phyloP scores from a whole-genome alignment of 495 filamentous ascomycete genomes.

The Penicillium riverlandense region DNA sequence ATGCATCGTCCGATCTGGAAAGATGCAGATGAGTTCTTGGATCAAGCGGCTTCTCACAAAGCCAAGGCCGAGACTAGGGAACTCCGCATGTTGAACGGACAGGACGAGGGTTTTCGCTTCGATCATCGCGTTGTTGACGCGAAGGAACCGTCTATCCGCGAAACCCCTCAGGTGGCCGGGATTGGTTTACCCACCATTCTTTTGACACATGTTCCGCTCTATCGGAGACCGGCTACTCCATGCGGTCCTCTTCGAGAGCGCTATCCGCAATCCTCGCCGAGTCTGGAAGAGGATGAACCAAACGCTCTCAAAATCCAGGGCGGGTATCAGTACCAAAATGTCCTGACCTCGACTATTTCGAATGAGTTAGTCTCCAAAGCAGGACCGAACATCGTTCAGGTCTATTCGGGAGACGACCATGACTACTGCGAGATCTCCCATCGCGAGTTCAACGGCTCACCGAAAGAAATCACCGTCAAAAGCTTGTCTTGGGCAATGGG shows the following conservation, averaged over 20 bases:
- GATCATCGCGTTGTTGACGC: conserved; percentile 36
- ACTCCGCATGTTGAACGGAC: conserved; percentile 29
- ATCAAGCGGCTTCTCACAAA: conserved; percentile 45
- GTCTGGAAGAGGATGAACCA: conserved; percentile 59
- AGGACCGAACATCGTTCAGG: conserved; percentile 62
- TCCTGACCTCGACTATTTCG: conserved; percentile 68
- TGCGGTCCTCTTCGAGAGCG: conserved; percentile 87
- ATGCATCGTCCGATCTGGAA: conserved; percentile 58
- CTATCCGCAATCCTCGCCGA: conserved; percentile 61
- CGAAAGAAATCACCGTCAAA: conserved; percentile 91
- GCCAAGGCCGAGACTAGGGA: conserved; percentile 35
- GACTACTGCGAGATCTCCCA: conserved; percentile 93
- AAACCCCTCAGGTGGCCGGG: conserved; percentile 14
- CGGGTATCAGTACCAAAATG: conserved; percentile 97
- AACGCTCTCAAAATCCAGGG: conserved; percentile 67
- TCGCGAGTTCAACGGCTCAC: conserved; percentile 54
- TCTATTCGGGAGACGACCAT: conserved; percentile 96
- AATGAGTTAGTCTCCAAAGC: conserved; percentile 61
- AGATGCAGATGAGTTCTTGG: conserved; percentile 70
- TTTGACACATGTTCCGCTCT: conserved; percentile 86
- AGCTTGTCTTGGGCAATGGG: conserved; percentile 94
- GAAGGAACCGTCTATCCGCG: conserved; percentile 16
- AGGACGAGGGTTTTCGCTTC: conserved; percentile 39
- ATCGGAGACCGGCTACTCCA: conserved; percentile 69
- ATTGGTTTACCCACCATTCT: conserved; percentile 71